phyloP scores from a whole-genome alignment of 139 green algal genomes.

The Haematococcus lacustris region DNA sequence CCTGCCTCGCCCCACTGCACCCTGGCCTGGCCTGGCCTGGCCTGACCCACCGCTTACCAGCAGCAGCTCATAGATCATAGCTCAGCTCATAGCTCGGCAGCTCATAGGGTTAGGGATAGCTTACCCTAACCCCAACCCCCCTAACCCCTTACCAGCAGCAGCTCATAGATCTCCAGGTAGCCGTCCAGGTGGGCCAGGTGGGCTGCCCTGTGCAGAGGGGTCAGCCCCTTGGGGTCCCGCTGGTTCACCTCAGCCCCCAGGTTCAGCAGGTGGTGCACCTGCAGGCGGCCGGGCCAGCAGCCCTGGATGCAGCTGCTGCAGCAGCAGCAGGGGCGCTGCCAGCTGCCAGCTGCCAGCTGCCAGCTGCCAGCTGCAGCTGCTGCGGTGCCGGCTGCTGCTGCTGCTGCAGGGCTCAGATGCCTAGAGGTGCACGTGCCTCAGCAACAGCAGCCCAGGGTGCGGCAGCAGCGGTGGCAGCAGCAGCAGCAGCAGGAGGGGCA shows the following conservation, averaged over 20 bases:
- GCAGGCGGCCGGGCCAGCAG: too few relatives aligned
- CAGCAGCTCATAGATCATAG: slow-evolving; percentile 79
- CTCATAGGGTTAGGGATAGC: background rate
- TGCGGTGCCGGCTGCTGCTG: too few relatives aligned
- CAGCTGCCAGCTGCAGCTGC: too few relatives aligned
- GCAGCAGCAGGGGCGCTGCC: too few relatives aligned
- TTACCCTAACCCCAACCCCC: background rate
- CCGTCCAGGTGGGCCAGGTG: slow-evolving; percentile 84
- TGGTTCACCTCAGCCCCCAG: slow-evolving; percentile 82
- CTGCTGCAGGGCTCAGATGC: too few relatives aligned
- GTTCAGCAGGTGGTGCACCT: slow-evolving; percentile 88
- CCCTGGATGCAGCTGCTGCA: too few relatives aligned
- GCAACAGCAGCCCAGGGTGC: too few relatives aligned
- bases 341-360: too few relatives aligned
- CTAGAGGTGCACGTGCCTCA: too few relatives aligned
- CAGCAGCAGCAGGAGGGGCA: background rate
- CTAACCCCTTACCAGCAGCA: slow-evolving; percentile 66
- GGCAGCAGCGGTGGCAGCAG: too few relatives aligned
- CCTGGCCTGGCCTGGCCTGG: too few relatives aligned
- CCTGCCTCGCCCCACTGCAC: too few relatives aligned
- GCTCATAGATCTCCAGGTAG: slow-evolving; percentile 94
- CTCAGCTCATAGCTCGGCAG: background rate
- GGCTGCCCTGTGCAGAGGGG: slow-evolving; percentile 84
- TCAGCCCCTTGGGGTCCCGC: slow-evolving; percentile 57
- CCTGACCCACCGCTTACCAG: background rate